Base-by-base conservation (phyloP, 805 yeast species). In the Spathaspora arborariae region DNA sequence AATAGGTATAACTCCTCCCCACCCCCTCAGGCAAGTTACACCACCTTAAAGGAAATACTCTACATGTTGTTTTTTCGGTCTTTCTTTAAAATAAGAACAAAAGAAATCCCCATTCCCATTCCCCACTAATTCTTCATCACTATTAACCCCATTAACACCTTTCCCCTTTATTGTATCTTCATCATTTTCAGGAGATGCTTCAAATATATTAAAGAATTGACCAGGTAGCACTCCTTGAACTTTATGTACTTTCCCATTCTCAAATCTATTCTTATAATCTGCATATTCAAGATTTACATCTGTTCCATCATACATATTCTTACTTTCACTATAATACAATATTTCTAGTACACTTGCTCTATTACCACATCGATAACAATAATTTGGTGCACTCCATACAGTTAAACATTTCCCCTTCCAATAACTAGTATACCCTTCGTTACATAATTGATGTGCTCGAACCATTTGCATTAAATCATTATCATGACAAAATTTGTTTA, bases 381-480 rank as follows among this genome's bases (percentile, higher is more conserved):
- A 94, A 61, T 94, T 94, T 0, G 99, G 99, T 0, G 99, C 99
- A 0, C 94, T 84, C 99, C 99, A 94, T 6, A 94, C 98, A 0
- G 99, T 94, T 33, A 95, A 84, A 40, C 96, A 88, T 51, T 86
- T 77, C 2, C 96, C 97, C 47, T 82, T 81, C 79, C 96, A 94
- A 59, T 91, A 83, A 45, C 88, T 83, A 53, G 92, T 96, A 60
- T 82, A 94, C 1, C 99, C 99, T 59, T 92, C 96, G 59, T 94
- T 94, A 62, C 99, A 95, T 35, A 94, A 72, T 63, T 94, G 99
- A 63, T 94, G 99, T 0, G 99, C 99, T 39, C 99, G 71, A 39
- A 90, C 78, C 45, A 94, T 84, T 61, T 88, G 92, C 24, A 80
- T 82, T 76, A 90, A 82, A 30, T 78, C 72, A 64, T 94, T 94